Conservation (phyloP, 371 early-diverging fungal genomes). For the Mucor piriformis region DNA sequence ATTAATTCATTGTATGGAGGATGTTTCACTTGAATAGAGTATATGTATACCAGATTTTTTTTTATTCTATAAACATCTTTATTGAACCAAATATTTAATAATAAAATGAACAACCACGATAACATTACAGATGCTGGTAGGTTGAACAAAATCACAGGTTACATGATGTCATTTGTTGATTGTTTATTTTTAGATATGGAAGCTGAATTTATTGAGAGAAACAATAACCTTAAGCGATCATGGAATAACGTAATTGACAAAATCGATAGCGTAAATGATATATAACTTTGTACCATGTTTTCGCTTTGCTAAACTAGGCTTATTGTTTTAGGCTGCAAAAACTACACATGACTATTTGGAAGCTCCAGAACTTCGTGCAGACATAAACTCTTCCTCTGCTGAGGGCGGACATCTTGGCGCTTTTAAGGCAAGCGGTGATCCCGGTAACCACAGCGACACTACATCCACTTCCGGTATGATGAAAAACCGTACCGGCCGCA, state of each 20-base stretch:
- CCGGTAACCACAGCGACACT: neutral
- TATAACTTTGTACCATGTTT: neutral
- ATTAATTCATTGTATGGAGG: too few species aligned
- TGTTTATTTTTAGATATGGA: conserved; percentile 15
- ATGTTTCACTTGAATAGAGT: too few species aligned
- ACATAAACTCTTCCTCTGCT: neutral
- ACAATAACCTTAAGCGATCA: conserved; percentile 10
- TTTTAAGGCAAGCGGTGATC: neutral
- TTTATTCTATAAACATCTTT: too few species aligned
- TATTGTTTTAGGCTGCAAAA: conserved; percentile 5
- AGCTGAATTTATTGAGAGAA: conserved; percentile 25
- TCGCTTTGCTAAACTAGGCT: neutral
- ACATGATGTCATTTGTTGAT: neutral
- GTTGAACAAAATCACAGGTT: neutral
- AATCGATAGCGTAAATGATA: conserved; percentile 11
- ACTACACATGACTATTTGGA: conserved; percentile 14
- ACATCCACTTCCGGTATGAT: neutral
- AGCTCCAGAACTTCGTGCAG: conserved; percentile 1
- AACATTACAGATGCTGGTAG: conserved; percentile 18
- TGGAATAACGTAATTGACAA: conserved; percentile 13
- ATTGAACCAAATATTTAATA: neutral
- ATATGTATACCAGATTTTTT: too few species aligned
- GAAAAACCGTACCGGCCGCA: neutral
- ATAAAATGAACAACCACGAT: neutral
- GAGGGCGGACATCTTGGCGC: neutral